Evolutionary conservation across 352 stramenopile genomes (phyloP), one percentile per base, ranked within the genome.

Genomic region (Blastocystis sp.): DNA sequence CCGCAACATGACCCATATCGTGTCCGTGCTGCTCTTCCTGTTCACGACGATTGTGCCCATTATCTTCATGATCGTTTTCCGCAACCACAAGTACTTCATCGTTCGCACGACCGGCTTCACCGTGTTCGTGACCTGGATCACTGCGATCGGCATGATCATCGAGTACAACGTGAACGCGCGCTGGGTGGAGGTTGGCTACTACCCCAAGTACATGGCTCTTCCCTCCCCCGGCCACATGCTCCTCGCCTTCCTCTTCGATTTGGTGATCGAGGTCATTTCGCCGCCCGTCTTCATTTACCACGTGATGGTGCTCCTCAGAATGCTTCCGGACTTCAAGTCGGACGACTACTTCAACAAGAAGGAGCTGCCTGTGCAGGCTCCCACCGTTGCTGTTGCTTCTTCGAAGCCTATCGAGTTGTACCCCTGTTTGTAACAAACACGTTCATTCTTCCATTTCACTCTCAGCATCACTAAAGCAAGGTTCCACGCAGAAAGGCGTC

Each of bases 1-100:
- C 53, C 66, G 66, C 52, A 76, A 76, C 48, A 76, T 76, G 66
- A 76, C 66, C 14, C 66, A 76, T 11, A 76, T 76, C 28, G 66
- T 76, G 4, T 76, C 66, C 3, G 66, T 76, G 11, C 28, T 76
- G 19, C 66, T 76, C 34, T 76, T 76, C 66, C 38, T 76, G 40
- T 59, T 76, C 38, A 76, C 66, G 48, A 76, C 66, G 11, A 56
- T 76, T 28, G 66, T 76, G 48, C 66, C 66, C 41, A 76, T 76
- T 56, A 56, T 76, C 23, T 9, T 76, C 21, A 34, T 41, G 7
- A 76, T 76, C 53, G 66, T 76, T 19, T 48, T 59, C 7, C 66
- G 66, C 7, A 52, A 76, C 66, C 41, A 56, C 14, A 76, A 48
- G 66, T 76, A 76, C 48, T 76, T 76, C 52, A 9, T 76, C 4